phyloP scores from a whole-genome alignment of 2,329 filamentous ascomycete species.

The Arthroderma sp. region DNA sequence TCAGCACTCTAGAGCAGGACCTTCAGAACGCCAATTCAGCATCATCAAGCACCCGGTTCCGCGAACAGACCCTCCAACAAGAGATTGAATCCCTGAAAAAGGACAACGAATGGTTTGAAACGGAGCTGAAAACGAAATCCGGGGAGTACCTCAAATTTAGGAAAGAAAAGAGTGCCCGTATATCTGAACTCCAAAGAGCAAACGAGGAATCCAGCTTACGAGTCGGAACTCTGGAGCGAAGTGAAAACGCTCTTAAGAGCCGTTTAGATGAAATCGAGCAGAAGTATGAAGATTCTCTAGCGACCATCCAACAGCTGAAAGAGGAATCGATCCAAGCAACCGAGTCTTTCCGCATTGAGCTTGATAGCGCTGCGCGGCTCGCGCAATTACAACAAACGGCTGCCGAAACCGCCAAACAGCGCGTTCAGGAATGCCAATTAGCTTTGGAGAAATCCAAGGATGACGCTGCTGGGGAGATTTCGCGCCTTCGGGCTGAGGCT shows the following conservation, averaged over 20 bases:
- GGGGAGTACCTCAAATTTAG: slow-evolving; percentile 78
- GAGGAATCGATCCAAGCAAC: slow-evolving; percentile 71
- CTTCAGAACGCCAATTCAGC: slow-evolving; percentile 71
- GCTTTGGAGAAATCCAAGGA: slow-evolving; percentile 47
- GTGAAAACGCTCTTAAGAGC: slow-evolving; percentile 65
- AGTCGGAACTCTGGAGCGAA: slow-evolving; percentile 63
- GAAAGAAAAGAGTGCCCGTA: slow-evolving; percentile 85
- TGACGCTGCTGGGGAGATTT: slow-evolving; percentile 47
- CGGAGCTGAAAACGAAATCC: slow-evolving; percentile 79
- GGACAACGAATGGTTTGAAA: slow-evolving; percentile 87
- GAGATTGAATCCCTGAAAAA: slow-evolving; percentile 78
- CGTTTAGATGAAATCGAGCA: slow-evolving; percentile 71
- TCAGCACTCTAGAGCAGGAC: slow-evolving; percentile 68
- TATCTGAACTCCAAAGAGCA: slow-evolving; percentile 74
- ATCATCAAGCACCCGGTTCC: slow-evolving; percentile 71
- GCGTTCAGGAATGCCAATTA: slow-evolving; percentile 44
- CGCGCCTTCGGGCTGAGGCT: slow-evolving; percentile 39
- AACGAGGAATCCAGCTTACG: slow-evolving; percentile 73
- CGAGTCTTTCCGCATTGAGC: slow-evolving; percentile 73
- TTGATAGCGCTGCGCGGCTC: slow-evolving; percentile 67
- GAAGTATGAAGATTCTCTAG: slow-evolving; percentile 73
- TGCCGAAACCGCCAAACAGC: slow-evolving; percentile 46
- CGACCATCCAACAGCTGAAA: slow-evolving; percentile 71
- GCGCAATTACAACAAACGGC: slow-evolving; percentile 56
- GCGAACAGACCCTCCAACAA: slow-evolving; percentile 78